A percentile compares a stretch with the other conserved stretches of the same genome.
phyloP scores from a whole-genome alignment of 1,139 yeast genomes.

The Nadsonia starkeyi-henricii region DNA sequence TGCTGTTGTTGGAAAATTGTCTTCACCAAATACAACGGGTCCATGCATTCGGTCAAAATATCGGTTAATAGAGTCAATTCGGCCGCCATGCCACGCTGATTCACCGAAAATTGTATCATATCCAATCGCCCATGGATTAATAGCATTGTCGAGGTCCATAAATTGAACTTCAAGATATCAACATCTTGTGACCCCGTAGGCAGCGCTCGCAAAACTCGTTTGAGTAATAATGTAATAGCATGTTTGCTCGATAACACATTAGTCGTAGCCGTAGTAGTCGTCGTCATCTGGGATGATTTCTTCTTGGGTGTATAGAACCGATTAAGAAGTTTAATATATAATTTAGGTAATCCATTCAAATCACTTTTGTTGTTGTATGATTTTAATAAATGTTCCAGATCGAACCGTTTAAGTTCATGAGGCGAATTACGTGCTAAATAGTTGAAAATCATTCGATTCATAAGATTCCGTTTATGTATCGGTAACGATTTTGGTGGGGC shows the following conservation, averaged over 20 bases:
- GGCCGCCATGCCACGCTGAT: not conserved
- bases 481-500: no score
- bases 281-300: no score
- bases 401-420: not conserved
- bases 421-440: not conserved
- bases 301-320: not conserved
- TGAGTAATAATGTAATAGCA: not conserved
- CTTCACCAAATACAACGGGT: not conserved
- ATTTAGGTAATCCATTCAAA: not conserved
- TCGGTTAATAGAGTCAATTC: not conserved
- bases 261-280: no score
- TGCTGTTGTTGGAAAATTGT: not conserved
- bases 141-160: not conserved
- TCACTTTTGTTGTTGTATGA: not conserved
- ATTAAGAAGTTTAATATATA: not conserved
- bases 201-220: not conserved
- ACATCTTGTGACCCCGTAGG: not conserved
- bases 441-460: not conserved
- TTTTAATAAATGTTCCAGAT: not conserved
- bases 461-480: not conserved
- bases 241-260: not conserved
- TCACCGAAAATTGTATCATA: not conserved
- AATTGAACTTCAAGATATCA: not conserved
- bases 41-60: not conserved
- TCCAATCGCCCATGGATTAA: not conserved